Percentiles rank a stretch among this genome's conserved stretches.
Evolutionary conservation across 1,284 basidiomycete genomes (phyloP).

Genomic region (Ceratobasidium sp.): DNA sequence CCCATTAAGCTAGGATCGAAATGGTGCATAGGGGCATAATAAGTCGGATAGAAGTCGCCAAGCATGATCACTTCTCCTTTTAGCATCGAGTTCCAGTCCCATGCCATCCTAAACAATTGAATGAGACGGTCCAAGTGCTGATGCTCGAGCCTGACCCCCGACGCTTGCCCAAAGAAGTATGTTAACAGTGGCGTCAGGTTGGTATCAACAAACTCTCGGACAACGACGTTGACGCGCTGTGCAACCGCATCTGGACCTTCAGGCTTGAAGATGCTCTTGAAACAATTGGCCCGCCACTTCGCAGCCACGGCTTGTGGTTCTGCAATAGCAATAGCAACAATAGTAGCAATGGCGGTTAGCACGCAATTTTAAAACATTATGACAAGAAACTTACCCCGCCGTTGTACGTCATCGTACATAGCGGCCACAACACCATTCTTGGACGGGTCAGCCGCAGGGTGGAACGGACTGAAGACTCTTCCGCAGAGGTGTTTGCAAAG

Average conservation of each 20-base stretch:
- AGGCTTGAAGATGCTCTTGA: background rate
- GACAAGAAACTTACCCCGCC: background rate
- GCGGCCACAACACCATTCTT: background rate
- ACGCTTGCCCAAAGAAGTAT: conserved; percentile 15
- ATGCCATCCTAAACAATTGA: background rate
- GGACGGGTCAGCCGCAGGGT: conserved; percentile 16
- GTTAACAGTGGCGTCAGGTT: background rate
- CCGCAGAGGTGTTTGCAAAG: conserved; percentile 20
- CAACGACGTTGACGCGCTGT: background rate
- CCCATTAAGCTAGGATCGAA: conserved; percentile 17
- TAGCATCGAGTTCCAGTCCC: conserved; percentile 33
- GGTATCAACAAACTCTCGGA: background rate
- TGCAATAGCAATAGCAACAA: background rate
- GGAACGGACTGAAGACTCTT: conserved; percentile 38
- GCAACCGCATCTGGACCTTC: conserved; percentile 6
- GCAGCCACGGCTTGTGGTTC: conserved; percentile 27
- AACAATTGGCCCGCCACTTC: conserved; percentile 30
- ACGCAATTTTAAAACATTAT: background rate
- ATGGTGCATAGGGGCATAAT: background rate
- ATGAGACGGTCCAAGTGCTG: background rate
- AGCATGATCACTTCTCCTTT: conserved; percentile 31
- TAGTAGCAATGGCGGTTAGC: no score
- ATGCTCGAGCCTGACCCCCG: background rate
- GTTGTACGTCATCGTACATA: conserved; percentile 22
- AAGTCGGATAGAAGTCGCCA: conserved; percentile 28